A percentile compares a stretch with the other conserved stretches of the same genome.
Conservation (phyloP, 1,139 yeast genomes). For the Diutina mesorugosa region DNA sequence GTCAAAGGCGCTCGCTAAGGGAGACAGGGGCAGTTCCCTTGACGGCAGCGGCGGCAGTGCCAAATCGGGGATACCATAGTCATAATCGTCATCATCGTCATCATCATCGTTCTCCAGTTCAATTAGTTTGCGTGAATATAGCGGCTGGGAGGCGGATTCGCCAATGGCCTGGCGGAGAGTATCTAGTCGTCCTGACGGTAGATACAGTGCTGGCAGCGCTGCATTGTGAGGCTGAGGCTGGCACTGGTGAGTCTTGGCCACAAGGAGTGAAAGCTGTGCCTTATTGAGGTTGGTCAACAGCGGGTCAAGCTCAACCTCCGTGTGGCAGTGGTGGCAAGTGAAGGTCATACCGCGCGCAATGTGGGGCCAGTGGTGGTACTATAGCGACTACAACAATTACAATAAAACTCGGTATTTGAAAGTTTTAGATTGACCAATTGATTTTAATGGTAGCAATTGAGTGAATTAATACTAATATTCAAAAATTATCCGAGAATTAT, state of each 20-base stretch:
- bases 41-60: neutral
- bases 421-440: too few species aligned
- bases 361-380: neutral
- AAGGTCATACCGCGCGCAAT: neutral
- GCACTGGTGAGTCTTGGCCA: conserved; percentile 9
- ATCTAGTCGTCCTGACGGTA: conserved; percentile 20
- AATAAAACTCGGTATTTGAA: neutral
- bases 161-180: conserved; percentile 8
- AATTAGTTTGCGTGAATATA: conserved; percentile 4
- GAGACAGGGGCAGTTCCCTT: neutral
- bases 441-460: too few species aligned
- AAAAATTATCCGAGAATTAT: too few species aligned
- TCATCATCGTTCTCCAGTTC: conserved; percentile 2
- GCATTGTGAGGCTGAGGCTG: conserved; percentile 1
- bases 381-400: too few species aligned
- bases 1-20: neutral
- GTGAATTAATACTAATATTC: too few species aligned
- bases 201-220: conserved; percentile 14
- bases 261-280: conserved; percentile 21
- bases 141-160: conserved; percentile 7
- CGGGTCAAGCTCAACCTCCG: conserved; percentile 17
- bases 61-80: neutral
- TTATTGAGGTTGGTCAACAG: conserved; percentile 17
- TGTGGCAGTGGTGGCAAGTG: conserved; percentile 22
- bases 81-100: neutral